Conservation (phyloP, 495 filamentous ascomycete species). For the Podospora sp. region DNA sequence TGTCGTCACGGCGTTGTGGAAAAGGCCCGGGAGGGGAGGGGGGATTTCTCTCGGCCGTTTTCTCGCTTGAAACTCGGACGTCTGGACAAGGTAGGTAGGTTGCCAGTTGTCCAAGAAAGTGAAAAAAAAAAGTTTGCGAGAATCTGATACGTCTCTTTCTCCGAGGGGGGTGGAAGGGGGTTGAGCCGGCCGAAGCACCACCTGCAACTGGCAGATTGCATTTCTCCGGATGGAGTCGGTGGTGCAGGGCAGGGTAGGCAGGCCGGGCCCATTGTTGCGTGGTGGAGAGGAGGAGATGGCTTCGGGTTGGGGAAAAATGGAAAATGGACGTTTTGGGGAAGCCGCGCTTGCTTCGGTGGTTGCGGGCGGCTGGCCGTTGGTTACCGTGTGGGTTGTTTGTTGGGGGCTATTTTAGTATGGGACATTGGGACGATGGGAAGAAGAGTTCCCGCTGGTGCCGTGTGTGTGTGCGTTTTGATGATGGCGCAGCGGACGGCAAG, state of each 20-base stretch:
- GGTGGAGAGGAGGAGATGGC: background rate
- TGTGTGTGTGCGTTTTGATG: background rate
- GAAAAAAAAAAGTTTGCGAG: background rate
- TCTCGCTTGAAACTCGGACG: constrained; percentile 3
- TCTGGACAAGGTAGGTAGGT: background rate
- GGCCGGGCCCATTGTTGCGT: constrained; percentile 1
- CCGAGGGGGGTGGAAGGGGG: background rate
- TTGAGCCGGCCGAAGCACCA: background rate
- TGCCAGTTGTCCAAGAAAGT: too few species aligned
- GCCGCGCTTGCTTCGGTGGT: constrained; percentile 10
- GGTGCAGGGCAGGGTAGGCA: background rate
- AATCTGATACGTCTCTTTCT: background rate
- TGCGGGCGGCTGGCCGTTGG: background rate
- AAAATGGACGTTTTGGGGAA: constrained; percentile 15
- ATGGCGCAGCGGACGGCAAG: background rate
- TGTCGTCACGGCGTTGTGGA: background rate
- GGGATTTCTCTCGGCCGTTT: constrained; percentile 2
- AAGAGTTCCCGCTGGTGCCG: background rate
- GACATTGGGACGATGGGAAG: background rate
- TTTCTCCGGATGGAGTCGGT: background rate
- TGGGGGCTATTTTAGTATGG: background rate
- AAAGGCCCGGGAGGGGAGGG: background rate
- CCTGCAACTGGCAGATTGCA: background rate
- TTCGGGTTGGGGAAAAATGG: background rate
- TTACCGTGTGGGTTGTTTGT: background rate